Evolutionary conservation across 371 early-diverging fungal genomes (phyloP).

Genomic region (Mucor piriformis): DNA sequence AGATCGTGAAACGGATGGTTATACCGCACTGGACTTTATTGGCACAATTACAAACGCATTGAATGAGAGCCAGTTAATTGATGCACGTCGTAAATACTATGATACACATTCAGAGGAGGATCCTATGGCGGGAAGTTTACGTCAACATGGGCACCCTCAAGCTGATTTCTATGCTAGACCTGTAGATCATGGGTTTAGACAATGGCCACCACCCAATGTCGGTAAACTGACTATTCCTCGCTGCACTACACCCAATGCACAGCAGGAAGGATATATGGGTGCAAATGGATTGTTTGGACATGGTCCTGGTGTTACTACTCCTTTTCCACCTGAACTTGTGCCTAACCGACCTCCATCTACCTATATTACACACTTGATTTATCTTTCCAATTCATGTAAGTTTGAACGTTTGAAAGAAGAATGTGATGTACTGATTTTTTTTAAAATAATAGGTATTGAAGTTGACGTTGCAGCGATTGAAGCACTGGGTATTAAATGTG

Average conservation of each 20-base stretch:
- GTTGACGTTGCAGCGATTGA: constrained; percentile 63
- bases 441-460: constrained; percentile 34
- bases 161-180: constrained; percentile 26
- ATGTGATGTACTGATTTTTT: too few species aligned
- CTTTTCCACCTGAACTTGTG: constrained; percentile 44
- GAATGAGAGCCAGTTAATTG: constrained; percentile 58
- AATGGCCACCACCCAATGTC: constrained; percentile 34
- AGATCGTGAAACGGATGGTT: constrained; percentile 73
- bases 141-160: constrained; percentile 9
- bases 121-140: background rate
- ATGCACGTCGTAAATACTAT: constrained; percentile 48
- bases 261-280: constrained; percentile 27
- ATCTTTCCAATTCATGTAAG: constrained; percentile 57
- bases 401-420: background rate
- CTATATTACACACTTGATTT: constrained; percentile 73
- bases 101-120: constrained; percentile 31
- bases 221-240: constrained; percentile 1
- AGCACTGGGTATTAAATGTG: constrained; percentile 64
- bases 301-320: constrained; percentile 8
- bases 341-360: constrained; percentile 54
- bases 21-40: constrained; percentile 73
- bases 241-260: constrained; percentile 4
- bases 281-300: constrained; percentile 9
- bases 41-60: constrained; percentile 68
- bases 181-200: constrained; percentile 34